Evolutionary conservation across 129 eudicot species (phyloP).

Genomic region (Oenanthe sinensis): DNA sequence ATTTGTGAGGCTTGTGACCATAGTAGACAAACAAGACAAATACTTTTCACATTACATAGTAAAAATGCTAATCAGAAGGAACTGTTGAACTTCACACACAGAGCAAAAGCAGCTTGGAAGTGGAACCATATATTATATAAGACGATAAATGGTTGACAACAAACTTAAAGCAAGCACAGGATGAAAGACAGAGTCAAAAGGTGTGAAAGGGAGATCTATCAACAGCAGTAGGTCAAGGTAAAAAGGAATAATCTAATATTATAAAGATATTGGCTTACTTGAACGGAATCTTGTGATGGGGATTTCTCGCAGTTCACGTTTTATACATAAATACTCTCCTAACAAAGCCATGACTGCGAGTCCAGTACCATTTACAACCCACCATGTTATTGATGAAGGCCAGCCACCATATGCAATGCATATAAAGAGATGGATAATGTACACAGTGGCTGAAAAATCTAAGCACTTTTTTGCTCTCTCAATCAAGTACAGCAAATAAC

Average conservation of each 20-base stretch:
- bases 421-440: constrained; percentile 71
- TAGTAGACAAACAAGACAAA: neutral
- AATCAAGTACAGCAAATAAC: constrained; percentile 60
- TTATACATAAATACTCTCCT: constrained; percentile 83
- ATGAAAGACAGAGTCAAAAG: neutral
- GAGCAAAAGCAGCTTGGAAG: neutral
- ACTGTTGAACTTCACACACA: neutral
- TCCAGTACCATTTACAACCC: constrained; percentile 82
- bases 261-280: constrained; percentile 42
- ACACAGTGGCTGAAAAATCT: constrained; percentile 87
- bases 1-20: no score
- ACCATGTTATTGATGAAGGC: constrained; percentile 96
- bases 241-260: neutral
- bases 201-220: neutral
- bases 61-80: neutral
- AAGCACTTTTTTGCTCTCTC: constrained; percentile 96
- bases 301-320: constrained; percentile 74
- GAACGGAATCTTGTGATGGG: constrained; percentile 75
- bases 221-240: neutral
- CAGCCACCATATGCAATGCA: constrained; percentile 92
- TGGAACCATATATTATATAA: neutral
- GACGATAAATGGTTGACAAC: neutral
- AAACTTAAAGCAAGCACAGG: neutral
- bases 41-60: neutral
- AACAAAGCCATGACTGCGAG: constrained; percentile 83